Conservation (phyloP, 192 early-diverging fungal genomes). For the Podila horticola region DNA sequence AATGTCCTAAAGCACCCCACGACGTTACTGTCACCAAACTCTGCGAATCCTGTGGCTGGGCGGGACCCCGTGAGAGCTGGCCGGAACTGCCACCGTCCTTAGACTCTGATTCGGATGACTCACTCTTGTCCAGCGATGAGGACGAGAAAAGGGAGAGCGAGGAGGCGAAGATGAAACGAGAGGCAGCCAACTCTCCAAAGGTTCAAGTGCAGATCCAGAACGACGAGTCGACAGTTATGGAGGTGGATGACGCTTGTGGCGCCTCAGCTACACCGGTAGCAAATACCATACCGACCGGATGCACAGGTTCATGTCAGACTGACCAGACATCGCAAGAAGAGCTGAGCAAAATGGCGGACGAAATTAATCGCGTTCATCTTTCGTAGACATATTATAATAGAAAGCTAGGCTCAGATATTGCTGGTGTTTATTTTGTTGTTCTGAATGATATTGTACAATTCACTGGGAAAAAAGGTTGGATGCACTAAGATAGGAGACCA, state of each 20-base stretch:
- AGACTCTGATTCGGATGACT: constrained; percentile 15
- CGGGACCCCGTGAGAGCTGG: constrained; percentile 44
- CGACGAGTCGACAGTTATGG: not conserved
- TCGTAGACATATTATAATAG: not conserved
- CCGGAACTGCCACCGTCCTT: constrained; percentile 40
- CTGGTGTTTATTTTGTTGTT: too few relatives aligned
- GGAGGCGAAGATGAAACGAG: constrained; percentile 15
- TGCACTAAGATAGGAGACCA: too few relatives aligned
- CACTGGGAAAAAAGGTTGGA: too few relatives aligned
- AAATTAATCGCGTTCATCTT: constrained; percentile 8
- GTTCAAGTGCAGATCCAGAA: constrained; percentile 20
- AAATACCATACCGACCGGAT: constrained; percentile 4
- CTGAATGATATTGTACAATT: too few relatives aligned
- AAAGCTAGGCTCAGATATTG: too few relatives aligned
- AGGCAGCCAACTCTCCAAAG: constrained; percentile 34
- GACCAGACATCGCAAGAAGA: not conserved
- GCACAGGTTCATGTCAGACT: constrained; percentile 36
- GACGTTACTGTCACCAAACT: constrained; percentile 44
- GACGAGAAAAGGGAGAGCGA: constrained; percentile 3
- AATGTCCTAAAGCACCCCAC: constrained; percentile 37
- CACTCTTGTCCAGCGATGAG: not conserved
- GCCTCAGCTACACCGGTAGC: not conserved
- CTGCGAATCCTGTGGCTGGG: constrained; percentile 49
- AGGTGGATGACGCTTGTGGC: not conserved
- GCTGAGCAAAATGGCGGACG: constrained; percentile 9